Conservation (phyloP, 2,329 filamentous ascomycete genomes). For the Ilyonectria mors-panacis region DNA sequence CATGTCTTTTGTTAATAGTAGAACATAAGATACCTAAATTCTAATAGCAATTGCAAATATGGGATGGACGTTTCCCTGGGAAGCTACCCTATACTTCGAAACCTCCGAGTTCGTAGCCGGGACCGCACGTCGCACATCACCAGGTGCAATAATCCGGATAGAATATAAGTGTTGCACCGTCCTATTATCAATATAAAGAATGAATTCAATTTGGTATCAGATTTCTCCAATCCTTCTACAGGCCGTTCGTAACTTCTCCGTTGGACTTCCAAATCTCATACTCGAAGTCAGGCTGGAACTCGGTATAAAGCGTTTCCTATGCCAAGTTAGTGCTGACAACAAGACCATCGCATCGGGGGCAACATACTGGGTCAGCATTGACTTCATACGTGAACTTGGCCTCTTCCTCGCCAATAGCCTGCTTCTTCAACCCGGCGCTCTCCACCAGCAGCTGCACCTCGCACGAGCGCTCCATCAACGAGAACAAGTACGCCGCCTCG, state of each 20-base stretch:
- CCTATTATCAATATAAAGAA: neutral
- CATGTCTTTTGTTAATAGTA: no score
- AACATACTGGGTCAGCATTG: conserved; percentile 49
- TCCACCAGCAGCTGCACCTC: conserved; percentile 54
- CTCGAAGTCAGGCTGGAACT: conserved; percentile 55
- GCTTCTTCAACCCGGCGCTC: conserved; percentile 46
- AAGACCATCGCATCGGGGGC: fast-evolving
- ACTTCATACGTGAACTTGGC: conserved; percentile 57
- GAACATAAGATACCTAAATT: no score
- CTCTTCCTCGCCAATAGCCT: conserved; percentile 54
- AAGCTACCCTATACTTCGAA: neutral
- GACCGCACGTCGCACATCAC: neutral
- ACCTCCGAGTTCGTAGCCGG: neutral
- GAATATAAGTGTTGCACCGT: neutral
- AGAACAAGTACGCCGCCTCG: conserved; percentile 75
- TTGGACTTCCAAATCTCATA: conserved; percentile 52
- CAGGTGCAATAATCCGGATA: neutral
- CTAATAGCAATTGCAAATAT: no score
- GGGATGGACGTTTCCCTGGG: neutral
- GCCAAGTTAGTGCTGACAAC: neutral
- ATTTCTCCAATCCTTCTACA: conserved; percentile 19
- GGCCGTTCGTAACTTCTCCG: conserved; percentile 40
- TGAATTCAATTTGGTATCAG: neutral
- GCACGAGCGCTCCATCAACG: conserved; percentile 52
- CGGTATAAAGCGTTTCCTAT: conserved; percentile 51